Evolutionary conservation across 345 rosid species (phyloP), one percentile per base, ranked within the genome.

Genomic region (Gossypium sturtianum): DNA sequence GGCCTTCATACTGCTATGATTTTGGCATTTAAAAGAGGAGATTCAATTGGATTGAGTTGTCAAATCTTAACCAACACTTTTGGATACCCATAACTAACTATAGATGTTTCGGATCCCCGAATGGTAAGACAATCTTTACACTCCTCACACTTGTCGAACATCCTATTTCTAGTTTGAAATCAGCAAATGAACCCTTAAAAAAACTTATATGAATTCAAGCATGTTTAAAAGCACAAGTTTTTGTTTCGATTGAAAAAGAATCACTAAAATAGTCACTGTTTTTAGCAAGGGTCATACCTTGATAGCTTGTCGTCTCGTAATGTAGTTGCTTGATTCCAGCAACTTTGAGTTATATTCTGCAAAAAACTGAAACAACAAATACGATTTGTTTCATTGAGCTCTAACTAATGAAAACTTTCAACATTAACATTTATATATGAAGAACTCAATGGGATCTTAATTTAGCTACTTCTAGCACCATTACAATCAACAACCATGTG

Each of bases 291-390:
- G 52, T 68, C 80, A 44, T 75, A 95, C 99, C 93, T 95, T 95
- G 71, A 93, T 77, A 83, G 98, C 98, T 83, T 95, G 99, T 60
- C 99, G 86, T 80, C 99, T 89, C 29, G 99, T 93, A 70, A 95
- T 93, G 76, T 95, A 95, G 84, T 92, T 95, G 81, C 79, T 68
- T 72, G 99, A 95, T 84, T 93, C 94, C 82, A 95, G 89, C 82
- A 95, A 86, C 88, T 90, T 93, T 17, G 90, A 83, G 87, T 93
- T 91, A 76, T 90, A 93, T 64, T 91, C 99, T 10, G 83, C 83
- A 27, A 93, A 95, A 82, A 95, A 95, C 99, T 95, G 84, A 82
- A 84, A 78, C 47, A 71, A 76, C 63, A 77, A 77, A 65, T 56
- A 73, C 48, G 66, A 41, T 69, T 27, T 41, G 25, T 57, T 70